These are phyloP conservation scores for Nigrospora sphaerica DNA, from an alignment of 2,329 filamentous ascomycete genomes.

Conservation along the genomic window DNA sequence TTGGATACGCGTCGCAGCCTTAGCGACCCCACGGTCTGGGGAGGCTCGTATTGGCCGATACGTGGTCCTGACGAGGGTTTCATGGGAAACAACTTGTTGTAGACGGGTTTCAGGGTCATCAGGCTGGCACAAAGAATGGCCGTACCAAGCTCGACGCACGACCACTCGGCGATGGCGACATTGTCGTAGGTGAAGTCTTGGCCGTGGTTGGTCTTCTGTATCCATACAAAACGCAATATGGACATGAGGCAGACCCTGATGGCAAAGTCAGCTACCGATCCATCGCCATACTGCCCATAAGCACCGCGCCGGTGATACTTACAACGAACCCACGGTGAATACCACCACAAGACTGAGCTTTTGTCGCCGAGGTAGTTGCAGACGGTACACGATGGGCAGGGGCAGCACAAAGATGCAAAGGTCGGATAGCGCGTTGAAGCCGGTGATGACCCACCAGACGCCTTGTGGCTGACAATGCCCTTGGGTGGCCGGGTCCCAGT, in stretches of 20 bases:
- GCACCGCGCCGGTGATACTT: constrained; percentile 7
- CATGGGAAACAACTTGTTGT: constrained; percentile 25
- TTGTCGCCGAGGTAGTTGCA: constrained; percentile 33
- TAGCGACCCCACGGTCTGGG: background rate
- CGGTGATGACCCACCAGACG: constrained; percentile 17
- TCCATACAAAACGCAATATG: constrained; percentile 20
- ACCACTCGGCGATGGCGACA: constrained; percentile 24
- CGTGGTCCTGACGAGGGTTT: constrained; percentile 3
- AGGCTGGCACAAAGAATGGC: constrained; percentile 28
- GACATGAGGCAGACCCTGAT: constrained; percentile 27
- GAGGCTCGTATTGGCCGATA: background rate
- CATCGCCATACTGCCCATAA: no score
- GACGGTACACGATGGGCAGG: constrained; percentile 32
- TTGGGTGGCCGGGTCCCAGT: background rate
- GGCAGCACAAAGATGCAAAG: constrained; percentile 26
- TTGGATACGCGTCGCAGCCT: background rate
- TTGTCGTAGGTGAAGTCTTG: constrained; percentile 19
- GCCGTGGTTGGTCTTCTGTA: constrained; percentile 11
- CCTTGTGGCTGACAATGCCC: constrained; percentile 9
- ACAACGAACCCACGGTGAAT: constrained; percentile 35
- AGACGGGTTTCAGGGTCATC: constrained; percentile 29
- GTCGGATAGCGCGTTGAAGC: constrained; percentile 15
- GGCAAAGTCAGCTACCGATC: background rate
- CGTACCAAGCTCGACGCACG: constrained; percentile 26
- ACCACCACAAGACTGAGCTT: constrained; percentile 30